These are phyloP conservation scores for Aquilaria malaccensis DNA, from an alignment of 345 rosid genomes.

Conservation along the genomic window DNA sequence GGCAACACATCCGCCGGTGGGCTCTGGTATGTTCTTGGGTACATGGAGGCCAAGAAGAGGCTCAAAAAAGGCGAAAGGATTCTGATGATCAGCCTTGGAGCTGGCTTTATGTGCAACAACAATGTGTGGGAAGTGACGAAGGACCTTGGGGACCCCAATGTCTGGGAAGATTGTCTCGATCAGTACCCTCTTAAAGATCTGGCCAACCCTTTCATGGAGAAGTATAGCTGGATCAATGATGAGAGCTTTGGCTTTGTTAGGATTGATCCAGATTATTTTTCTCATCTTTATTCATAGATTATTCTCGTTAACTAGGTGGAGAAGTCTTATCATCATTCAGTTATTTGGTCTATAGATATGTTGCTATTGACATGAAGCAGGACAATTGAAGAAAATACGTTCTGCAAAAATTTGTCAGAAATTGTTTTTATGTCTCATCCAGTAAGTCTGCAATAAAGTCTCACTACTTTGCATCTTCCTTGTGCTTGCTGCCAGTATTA, in stretches of 20 bases:
- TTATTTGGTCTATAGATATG: too few species aligned
- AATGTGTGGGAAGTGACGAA: conserved; percentile 51
- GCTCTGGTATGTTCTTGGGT: conserved; percentile 72
- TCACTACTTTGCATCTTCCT: too few species aligned
- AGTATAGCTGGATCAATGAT: conserved; percentile 15
- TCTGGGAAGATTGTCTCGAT: conserved; percentile 35
- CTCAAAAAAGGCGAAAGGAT: conserved; percentile 35
- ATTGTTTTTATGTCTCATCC: too few species aligned
- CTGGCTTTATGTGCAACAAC: conserved; percentile 55
- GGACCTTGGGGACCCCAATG: conserved; percentile 30
- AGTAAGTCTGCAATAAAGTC: too few species aligned
- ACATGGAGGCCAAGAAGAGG: conserved; percentile 63
- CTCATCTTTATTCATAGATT: too few species aligned
- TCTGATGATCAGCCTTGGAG: conserved; percentile 58
- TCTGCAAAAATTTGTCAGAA: too few species aligned
- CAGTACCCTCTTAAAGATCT: conserved; percentile 23
- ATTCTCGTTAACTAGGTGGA: too few species aligned
- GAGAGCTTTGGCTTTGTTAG: conserved; percentile 11
- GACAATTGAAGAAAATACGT: too few species aligned
- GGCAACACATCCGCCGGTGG: conserved; percentile 84
- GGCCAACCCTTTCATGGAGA: conserved; percentile 10
- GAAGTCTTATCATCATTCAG: too few species aligned
- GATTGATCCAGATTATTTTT: neutral
- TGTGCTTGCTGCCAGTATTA: too few species aligned
- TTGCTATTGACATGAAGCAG: too few species aligned